phyloP scores from a whole-genome alignment of 1,284 basidiomycete species.

The Cryptococcus sp. region DNA sequence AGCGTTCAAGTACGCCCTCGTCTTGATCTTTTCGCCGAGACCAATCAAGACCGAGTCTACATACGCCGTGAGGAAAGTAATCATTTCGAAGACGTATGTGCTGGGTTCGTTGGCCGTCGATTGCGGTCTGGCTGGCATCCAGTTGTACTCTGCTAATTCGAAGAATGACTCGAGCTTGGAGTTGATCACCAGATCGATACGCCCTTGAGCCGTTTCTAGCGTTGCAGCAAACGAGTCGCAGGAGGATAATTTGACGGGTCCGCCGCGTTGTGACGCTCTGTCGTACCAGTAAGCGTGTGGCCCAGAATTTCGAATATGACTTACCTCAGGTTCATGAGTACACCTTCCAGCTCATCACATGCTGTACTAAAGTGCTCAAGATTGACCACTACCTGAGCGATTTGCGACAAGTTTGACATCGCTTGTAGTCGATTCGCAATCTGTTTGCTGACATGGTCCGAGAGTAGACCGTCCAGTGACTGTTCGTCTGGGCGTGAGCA shows the following conservation, averaged over 20 bases:
- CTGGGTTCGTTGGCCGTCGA: slow-evolving; percentile 69
- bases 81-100: slow-evolving; percentile 86
- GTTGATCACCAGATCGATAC: slow-evolving; percentile 79
- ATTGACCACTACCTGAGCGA: slow-evolving; percentile 92
- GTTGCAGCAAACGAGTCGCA: slow-evolving; percentile 64
- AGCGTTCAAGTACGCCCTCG: slow-evolving; percentile 82
- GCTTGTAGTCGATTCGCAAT: slow-evolving; percentile 71
- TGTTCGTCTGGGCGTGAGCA: slow-evolving; percentile 43
- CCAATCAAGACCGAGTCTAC: slow-evolving; percentile 90
- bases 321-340: slow-evolving; percentile 72
- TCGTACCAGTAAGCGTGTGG: neutral
- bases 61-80: slow-evolving; percentile 94
- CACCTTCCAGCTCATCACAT: slow-evolving; percentile 81
- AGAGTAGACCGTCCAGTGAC: slow-evolving; percentile 85
- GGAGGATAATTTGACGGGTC: slow-evolving; percentile 59
- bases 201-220: slow-evolving; percentile 68
- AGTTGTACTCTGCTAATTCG: slow-evolving; percentile 91
- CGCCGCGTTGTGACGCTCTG: slow-evolving; percentile 79
- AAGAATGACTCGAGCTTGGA: slow-evolving; percentile 97
- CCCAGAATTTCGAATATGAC: slow-evolving; percentile 4
- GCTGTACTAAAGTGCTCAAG: slow-evolving; percentile 88
- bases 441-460: slow-evolving; percentile 74
- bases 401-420: slow-evolving; percentile 82
- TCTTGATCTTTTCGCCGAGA: slow-evolving; percentile 71
- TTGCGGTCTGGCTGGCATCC: slow-evolving; percentile 63